Evolutionary conservation across 2,329 filamentous ascomycete genomes (phyloP).

Genomic region (Plenodomus biglobosus): DNA sequence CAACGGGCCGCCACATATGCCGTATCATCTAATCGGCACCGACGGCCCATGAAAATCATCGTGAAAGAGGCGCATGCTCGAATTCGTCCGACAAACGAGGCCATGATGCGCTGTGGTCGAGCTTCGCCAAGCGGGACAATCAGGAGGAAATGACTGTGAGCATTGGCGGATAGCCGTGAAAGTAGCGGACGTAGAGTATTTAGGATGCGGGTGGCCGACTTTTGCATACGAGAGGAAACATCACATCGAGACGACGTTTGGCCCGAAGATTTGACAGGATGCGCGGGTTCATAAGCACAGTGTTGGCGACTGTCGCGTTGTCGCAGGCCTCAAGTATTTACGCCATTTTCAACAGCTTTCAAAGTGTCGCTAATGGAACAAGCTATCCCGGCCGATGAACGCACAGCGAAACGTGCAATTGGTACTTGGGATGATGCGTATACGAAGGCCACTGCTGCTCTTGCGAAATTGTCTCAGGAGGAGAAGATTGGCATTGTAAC

Average conservation of each 20-base stretch:
- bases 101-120: no score
- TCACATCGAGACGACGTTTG: no score
- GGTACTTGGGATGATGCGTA: constrained; percentile 45
- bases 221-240: neutral
- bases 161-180: no score
- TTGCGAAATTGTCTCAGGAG: constrained; percentile 43
- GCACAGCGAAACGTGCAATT: constrained; percentile 25
- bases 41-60: constrained; percentile 7
- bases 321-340: constrained; percentile 25
- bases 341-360: neutral
- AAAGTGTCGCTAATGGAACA: constrained; percentile 4
- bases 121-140: no score
- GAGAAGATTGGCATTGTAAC: constrained; percentile 48
- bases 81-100: no score
- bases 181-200: constrained; percentile 13
- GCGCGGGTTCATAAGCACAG: constrained; percentile 26
- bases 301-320: constrained; percentile 27
- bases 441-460: constrained; percentile 43
- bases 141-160: no score
- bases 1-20: constrained; percentile 37
- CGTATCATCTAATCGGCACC: constrained; percentile 29
- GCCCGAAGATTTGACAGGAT: constrained; percentile 15
- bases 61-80: no score
- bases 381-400: constrained; percentile 26
- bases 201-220: constrained; percentile 17